A percentile compares a stretch with the other conserved stretches of the same genome.
phyloP scores from a whole-genome alignment of 2,329 filamentous ascomycete species.

The Botrytis galanthina region DNA sequence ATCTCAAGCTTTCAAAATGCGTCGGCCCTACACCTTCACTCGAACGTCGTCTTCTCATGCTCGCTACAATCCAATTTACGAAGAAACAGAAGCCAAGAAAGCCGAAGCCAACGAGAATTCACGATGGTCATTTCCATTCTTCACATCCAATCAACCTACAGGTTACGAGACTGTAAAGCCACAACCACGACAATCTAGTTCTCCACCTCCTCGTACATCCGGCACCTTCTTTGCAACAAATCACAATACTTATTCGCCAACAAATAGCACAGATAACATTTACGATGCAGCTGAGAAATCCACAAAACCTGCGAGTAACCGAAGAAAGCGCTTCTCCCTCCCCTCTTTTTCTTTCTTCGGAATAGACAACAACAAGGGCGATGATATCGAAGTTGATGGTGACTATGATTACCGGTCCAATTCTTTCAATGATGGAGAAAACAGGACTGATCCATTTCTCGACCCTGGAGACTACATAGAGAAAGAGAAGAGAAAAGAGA shows the following conservation, averaged over 20 bases:
- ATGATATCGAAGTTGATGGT: neutral
- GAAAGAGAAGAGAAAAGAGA: neutral
- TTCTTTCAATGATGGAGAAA: neutral
- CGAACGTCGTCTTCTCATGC: neutral
- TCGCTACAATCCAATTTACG: constrained; percentile 16
- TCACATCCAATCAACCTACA: neutral
- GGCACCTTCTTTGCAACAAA: constrained; percentile 2
- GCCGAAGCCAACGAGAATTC: neutral
- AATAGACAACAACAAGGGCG: neutral
- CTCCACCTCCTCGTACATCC: neutral
- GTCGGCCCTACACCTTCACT: neutral
- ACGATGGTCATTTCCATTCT: neutral
- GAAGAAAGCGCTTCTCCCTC: neutral
- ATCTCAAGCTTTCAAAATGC: constrained; percentile 10
- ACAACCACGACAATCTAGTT: neutral
- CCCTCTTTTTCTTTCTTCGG: neutral
- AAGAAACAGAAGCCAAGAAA: neutral
- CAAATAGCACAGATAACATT: neutral
- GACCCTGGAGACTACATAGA: neutral
- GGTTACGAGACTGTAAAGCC: neutral
- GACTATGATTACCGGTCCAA: neutral
- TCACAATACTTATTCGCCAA: neutral
- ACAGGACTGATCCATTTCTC: neutral
- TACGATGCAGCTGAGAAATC: neutral
- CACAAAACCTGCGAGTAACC: too few relatives aligned